A percentile compares a stretch with the other conserved stretches of the same genome.
Evolutionary conservation across 495 filamentous ascomycete species (phyloP).

Genomic region (Aspergillus sclerotiicarbonarius): DNA sequence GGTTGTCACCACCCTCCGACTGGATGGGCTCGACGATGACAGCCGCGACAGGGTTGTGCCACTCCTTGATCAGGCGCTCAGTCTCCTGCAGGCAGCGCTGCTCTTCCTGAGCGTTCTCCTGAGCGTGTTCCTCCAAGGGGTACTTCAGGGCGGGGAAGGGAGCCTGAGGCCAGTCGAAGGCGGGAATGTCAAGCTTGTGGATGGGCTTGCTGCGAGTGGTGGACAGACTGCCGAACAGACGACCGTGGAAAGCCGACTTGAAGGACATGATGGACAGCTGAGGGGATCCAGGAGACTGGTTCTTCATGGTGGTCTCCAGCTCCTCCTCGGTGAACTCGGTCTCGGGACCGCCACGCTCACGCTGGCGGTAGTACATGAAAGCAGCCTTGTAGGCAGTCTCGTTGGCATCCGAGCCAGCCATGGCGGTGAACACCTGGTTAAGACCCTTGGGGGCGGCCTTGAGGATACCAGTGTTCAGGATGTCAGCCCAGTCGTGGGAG

Average conservation of each 20-base stretch:
- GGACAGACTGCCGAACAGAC: slow-evolving; percentile 86
- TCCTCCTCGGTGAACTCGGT: slow-evolving; percentile 87
- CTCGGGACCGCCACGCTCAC: slow-evolving; percentile 76
- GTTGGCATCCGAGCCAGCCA: slow-evolving; percentile 95
- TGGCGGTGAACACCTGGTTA: slow-evolving; percentile 94
- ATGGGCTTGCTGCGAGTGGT: slow-evolving; percentile 96
- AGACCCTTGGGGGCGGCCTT: slow-evolving; percentile 87
- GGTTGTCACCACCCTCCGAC: slow-evolving; percentile 98
- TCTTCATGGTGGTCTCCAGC: slow-evolving; percentile 74
- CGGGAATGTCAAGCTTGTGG: slow-evolving; percentile 97
- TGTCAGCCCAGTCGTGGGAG: slow-evolving; percentile 79
- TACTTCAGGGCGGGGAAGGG: slow-evolving; percentile 89
- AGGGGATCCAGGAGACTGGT: slow-evolving; percentile 79
- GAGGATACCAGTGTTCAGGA: slow-evolving; percentile 84
- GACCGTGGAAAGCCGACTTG: slow-evolving; percentile 91
- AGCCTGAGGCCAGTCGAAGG: slow-evolving; percentile 98
- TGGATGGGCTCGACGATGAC: slow-evolving; percentile 95
- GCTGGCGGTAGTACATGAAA: slow-evolving; percentile 94
- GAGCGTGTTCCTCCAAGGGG: slow-evolving; percentile 77
- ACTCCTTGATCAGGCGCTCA: slow-evolving; percentile 80
- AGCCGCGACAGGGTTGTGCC: slow-evolving; percentile 83
- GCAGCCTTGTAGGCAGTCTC: slow-evolving; percentile 99
- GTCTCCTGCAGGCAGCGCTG: slow-evolving; percentile 82
- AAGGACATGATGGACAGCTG: slow-evolving; percentile 90
- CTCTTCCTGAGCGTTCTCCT: slow-evolving; percentile 83